Base-by-base conservation (phyloP, 1,139 yeast genomes). In the Taphrina communis region DNA sequence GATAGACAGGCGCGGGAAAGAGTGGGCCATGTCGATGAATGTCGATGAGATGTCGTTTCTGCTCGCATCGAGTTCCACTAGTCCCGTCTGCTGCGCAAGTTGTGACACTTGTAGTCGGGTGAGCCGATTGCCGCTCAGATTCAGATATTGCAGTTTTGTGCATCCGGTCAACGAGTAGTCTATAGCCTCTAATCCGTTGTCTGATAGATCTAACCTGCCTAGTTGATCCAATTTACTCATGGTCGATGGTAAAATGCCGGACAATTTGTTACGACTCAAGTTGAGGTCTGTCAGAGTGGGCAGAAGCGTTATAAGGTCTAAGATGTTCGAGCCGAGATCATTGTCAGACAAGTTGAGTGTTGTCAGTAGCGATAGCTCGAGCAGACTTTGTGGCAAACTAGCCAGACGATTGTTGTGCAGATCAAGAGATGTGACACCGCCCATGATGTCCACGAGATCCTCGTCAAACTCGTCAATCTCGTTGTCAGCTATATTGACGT, bases 401-500 rank as follows among this genome's bases (percentile, higher is more conserved):
- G 53, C 8, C n/a, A 63, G 42, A 41, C 14, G 31, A 44, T 63
- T 63, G 50, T 55, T 63, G 48, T 63, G 67, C 48, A 63, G 41
- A n/a, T 63, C 67, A 12, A 63, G 35, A 38, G 67, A 35, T 8
- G 55, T 14, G 25, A 63, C 55, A 21, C 56, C 61, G 5, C 52
- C 67, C 12, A 63, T 50, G 8, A 31, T 44, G 17, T 53, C 61
- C 9, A 50, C 55, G 21, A 63, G 36, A 35, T 38, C 39, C 11
- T 14, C 52, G 39, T 53, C 61, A 7, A 63, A 2, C 19, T 12
- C 44, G 5, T 38, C 36, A 21, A 63, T 31, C 46, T 63, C 67
- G n/a, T 63, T 63, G 39, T 63, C 67, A 19, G 67, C 67, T 3
- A 51, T 59, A 46, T 63, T 63, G 38, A 55, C 17, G 7, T 56